A percentile compares a stretch with the other conserved stretches of the same genome.
These are phyloP conservation scores for Piloderma croceum DNA, from an alignment of 768 basidiomycete genomes.

Conservation along the genomic window DNA sequence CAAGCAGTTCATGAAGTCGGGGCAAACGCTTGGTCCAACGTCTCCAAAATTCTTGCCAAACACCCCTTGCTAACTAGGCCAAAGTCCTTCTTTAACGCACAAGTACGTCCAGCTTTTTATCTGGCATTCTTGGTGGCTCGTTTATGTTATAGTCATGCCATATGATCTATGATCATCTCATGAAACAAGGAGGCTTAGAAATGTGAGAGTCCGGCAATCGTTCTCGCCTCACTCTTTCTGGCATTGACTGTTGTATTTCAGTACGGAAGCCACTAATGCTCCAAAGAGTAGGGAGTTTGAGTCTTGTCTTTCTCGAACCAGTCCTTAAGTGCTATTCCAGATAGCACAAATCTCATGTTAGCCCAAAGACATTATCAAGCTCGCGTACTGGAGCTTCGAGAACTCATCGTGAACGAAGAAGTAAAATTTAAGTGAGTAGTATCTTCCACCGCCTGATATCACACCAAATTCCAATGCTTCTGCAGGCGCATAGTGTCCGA, in stretches of 20 bases:
- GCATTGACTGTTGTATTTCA: constrained; percentile 10
- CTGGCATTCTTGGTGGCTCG: constrained; percentile 10
- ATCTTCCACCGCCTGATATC: not conserved
- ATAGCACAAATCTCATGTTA: constrained; percentile 57
- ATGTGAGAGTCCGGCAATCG: constrained; percentile 36
- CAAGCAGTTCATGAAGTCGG: constrained; percentile 87
- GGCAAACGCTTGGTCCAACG: constrained; percentile 57
- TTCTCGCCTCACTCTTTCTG: constrained; percentile 9
- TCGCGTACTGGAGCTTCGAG: constrained; percentile 66
- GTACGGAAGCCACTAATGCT: constrained; percentile 46
- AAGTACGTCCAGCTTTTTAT: constrained; percentile 39
- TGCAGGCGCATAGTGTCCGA: constrained; percentile 61
- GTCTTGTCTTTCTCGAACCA: not conserved
- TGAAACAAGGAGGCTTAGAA: constrained; percentile 64
- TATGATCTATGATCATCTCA: constrained; percentile 57
- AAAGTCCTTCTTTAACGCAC: constrained; percentile 60
- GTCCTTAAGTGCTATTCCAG: constrained; percentile 32
- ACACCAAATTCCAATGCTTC: not conserved
- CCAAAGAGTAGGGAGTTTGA: constrained; percentile 43
- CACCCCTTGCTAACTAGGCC: constrained; percentile 67
- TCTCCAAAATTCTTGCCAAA: constrained; percentile 59
- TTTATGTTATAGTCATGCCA: constrained; percentile 53
- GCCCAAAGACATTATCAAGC: constrained; percentile 70
- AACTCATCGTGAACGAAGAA: constrained; percentile 71
- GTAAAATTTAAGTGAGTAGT: constrained; percentile 62